Conservation (phyloP, 1,284 basidiomycete species). For the Ustilago loliicola region DNA sequence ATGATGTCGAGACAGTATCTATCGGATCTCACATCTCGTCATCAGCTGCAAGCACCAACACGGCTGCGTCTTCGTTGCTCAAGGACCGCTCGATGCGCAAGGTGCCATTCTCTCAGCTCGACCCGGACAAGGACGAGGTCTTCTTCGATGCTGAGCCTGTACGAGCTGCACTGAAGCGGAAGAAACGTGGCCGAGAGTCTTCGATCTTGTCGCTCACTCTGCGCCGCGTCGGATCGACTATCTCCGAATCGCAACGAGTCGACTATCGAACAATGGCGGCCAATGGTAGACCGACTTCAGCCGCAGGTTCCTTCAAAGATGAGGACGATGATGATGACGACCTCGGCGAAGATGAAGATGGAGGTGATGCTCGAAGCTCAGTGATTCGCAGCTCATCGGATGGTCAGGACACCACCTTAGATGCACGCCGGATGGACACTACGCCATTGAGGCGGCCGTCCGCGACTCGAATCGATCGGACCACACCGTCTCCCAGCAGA, state of each 20-base stretch:
- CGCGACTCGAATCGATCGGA: constrained; percentile 14
- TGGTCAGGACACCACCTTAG: constrained; percentile 24
- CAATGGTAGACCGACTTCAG: constrained; percentile 20
- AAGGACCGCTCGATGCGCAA: constrained; percentile 40
- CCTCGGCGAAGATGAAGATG: constrained; percentile 9
- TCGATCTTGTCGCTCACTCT: constrained; percentile 62
- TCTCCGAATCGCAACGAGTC: constrained; percentile 41
- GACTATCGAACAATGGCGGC: constrained; percentile 29
- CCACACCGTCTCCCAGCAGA: constrained; percentile 13
- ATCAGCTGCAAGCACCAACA: constrained; percentile 27
- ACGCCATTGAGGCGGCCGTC: constrained; percentile 21
- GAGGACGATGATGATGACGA: constrained; percentile 30
- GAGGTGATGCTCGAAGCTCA: constrained; percentile 15
- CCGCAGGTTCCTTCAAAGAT: constrained; percentile 26
- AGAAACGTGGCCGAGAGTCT: constrained; percentile 57
- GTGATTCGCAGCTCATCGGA: constrained; percentile 11
- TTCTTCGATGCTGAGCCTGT: constrained; percentile 62
- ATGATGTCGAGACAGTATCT: constrained; percentile 15
- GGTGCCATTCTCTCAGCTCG: constrained; percentile 45
- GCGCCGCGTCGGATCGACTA: constrained; percentile 56
- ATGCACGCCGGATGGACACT: constrained; percentile 11
- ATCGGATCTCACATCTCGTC: constrained; percentile 44
- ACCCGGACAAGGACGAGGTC: constrained; percentile 60
- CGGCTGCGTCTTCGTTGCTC: constrained; percentile 33
- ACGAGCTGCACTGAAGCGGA: constrained; percentile 55